Evolutionary conservation across 352 stramenopile species (phyloP), one percentile per base, ranked within the genome.

Genomic region (Phytophthora palmivora): DNA sequence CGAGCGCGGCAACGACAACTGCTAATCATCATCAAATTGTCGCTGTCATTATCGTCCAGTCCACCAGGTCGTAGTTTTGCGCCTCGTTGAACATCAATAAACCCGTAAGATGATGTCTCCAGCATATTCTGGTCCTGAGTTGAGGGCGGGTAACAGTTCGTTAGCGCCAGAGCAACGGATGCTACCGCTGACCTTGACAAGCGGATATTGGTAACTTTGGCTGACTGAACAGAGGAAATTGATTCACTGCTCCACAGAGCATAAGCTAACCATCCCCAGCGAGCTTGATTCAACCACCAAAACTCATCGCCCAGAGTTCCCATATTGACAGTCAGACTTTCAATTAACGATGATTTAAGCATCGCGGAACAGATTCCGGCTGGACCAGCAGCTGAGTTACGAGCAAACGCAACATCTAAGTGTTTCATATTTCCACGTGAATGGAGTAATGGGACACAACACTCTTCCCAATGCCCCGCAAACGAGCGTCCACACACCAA

Each of bases 301-400:
- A 36, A 28, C 3, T 15, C 7, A 15, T 63, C 55, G 10, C 55
- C 28, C 7, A 63, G 36, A 18, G 18, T 28, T 2, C 55, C 55
- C 43, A 63, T 49, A 24, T 46, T 46, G 11, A 43, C n/a, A 14
- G 36, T 48, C 30, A 50, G 33, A 10, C 9, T 30, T 18, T 37
- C 14, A 19, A 51, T 36, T 3, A 37, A 44, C 3, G 26, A 43
- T 4, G 56, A 38, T 21, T 58, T 46, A 21, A 33, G 18, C 15
- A 64, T 46, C 16, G 56, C 56, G 19, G 56, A 64, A 19, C 37
- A 64, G 22, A 64, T 26, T 38, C 41, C 52, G 15, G 52, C 52
- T 4, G 52, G 41, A 9, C 30, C 19, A 14, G 15, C 28, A 2
- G 10, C 9, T 15, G 52, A 60, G 28, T 52, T n/a, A n/a, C 52